Conservation (phyloP, 116 monocot species). For the Thalassia testudinum region DNA sequence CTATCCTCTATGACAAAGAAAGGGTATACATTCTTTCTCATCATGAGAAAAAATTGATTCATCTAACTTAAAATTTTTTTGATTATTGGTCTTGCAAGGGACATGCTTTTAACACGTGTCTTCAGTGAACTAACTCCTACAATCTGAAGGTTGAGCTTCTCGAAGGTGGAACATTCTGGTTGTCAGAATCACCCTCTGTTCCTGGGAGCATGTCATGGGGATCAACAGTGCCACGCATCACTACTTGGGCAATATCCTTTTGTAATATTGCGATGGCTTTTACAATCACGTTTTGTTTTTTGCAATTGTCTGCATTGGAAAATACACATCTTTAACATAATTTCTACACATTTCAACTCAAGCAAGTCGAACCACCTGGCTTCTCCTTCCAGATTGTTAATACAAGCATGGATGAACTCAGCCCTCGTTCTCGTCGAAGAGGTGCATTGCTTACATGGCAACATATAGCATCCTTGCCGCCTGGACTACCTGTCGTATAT, state of each 20-base stretch:
- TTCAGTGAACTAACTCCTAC: not conserved
- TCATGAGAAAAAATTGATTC: no score
- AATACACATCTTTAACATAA: slow-evolving; percentile 36
- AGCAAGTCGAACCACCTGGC: slow-evolving; percentile 84
- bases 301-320: not conserved
- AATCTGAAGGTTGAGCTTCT: slow-evolving; percentile 73
- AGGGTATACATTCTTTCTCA: slow-evolving; percentile 27
- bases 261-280: not conserved
- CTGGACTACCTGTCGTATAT: slow-evolving; percentile 79
- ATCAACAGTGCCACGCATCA: slow-evolving; percentile 67
- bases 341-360: slow-evolving; percentile 94
- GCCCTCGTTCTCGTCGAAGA: slow-evolving; percentile 76
- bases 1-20: slow-evolving; percentile 79
- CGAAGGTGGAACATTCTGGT: slow-evolving; percentile 98
- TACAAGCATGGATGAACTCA: slow-evolving; percentile 83
- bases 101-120: not conserved
- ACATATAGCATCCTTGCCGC: slow-evolving; percentile 92
- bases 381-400: slow-evolving; percentile 95
- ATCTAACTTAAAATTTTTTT: no score
- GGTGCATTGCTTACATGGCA: slow-evolving; percentile 95
- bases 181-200: slow-evolving; percentile 94
- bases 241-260: slow-evolving; percentile 99
- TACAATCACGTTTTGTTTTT: not conserved
- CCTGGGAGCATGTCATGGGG: slow-evolving; percentile 96
- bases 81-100: no score